Evolutionary conservation across 2,329 filamentous ascomycete species (phyloP), one percentile per base, ranked within the genome.

Genomic region (Trichoderma atroviride): DNA sequence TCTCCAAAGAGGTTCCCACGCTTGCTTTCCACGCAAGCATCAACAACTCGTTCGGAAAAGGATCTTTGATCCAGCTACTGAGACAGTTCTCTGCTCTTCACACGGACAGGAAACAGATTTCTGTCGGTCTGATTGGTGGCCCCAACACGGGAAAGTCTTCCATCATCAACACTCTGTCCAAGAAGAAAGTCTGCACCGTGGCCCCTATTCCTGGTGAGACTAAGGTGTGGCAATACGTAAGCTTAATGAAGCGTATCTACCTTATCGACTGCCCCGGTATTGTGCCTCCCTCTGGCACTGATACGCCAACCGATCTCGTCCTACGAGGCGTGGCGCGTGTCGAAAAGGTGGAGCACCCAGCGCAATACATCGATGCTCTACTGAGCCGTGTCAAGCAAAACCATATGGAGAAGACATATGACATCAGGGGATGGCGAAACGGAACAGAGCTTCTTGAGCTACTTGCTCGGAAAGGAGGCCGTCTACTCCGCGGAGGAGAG

Each of bases 221-320:
- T 40, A 98, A 97, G 81, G 92, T 97, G 35, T 98, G 96, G 95
- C 95, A 97, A 79, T 97, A 97, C 77, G 93, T 97, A 74, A 97
- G 94, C 3, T 81, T 98, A 70, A 97, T 97, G 92, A 96, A 94
- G 83, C 87, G 93, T 66, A 97, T 97, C 53, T 86, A 83, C 80
- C 87, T 99, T 67, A 98, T 99, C 75, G 96, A 99, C 76, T 98
- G 95, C 76, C 96, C 96, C 50, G 96, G 96, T 80, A 94, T 99
- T 52, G 96, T 98, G 0, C 96, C 96, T 4, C 95, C 96, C 0
- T 96, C 92, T 73, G 89, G 89, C 71, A 88, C 89, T 67, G 95
- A 97, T 76, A 92, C 91, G 0, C 92, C 94, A 33, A 89, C 94
- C 75, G 94, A 97, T 73, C 91, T 99, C 68, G 85, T 99, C 4